Evolutionary conservation across 495 filamentous ascomycete genomes (phyloP), one percentile per base, ranked within the genome.

Genomic region (Penicillium chermesinum): DNA sequence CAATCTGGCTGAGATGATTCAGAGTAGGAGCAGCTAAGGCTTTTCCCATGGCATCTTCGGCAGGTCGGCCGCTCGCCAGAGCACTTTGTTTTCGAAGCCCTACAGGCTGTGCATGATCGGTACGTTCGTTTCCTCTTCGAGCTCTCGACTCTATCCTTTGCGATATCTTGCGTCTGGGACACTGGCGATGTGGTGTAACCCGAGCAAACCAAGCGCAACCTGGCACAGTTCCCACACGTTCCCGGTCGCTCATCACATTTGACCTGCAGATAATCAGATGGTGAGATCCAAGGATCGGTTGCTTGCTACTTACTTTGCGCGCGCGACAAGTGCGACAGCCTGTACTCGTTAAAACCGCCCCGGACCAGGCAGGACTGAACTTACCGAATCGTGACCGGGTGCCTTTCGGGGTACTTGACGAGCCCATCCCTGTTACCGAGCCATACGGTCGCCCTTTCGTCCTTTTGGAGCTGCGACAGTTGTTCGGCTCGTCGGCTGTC

Each of bases 1-100:
- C 61, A 68, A 20, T 41, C 54, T 1, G 64, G 64, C 21, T 65
- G 61, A 6, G 52, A 50, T 2, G 55, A 55, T 17, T 67, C 59
- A 7, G 52, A 63, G 41, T 65, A 70, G 7, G 47, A 48, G 42
- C 66, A 70, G n/a, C 44, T 25, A 8, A 55, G n/a, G 7, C 40
- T 46, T 34, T 54, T 64, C 6, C 44, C 41, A 16, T 54, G 48
- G 49, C 66, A 70, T 22, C 66, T 46, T 21, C 47, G 46, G 44
- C 65, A 70, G 10, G 35, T 48, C 14, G 65, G 65, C 15, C 61
- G 55, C 13, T 65, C 66, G 10, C 65, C 64, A 7, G 65, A 67
- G 43, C 66, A 70, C 48, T 65, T 66, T 2, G 55, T 62, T 41
- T 67, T 68, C 8, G 57, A 59, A 9, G 50, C 20, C 14, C 64